Conservation (phyloP, 371 early-diverging fungal genomes). For the Mortierella sp. region DNA sequence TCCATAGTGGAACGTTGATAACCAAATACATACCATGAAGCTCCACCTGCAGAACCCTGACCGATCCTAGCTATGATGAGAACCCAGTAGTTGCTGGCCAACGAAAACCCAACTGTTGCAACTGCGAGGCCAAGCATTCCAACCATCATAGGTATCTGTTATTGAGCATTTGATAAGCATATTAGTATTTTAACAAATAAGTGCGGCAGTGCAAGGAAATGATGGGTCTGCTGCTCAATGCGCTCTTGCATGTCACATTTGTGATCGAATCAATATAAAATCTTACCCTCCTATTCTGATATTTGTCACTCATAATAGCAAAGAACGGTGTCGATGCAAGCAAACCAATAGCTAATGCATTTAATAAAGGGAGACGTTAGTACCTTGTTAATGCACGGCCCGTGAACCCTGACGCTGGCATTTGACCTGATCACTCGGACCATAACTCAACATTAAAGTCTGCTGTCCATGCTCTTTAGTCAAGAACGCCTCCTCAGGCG, state of each 20-base stretch:
- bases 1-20: background rate
- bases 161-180: background rate
- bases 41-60: constrained; percentile 85
- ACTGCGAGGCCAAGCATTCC: constrained; percentile 77
- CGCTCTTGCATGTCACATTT: background rate
- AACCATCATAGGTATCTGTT: constrained; percentile 79
- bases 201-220: background rate
- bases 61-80: constrained; percentile 81
- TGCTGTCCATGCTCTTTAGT: background rate
- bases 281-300: constrained; percentile 72
- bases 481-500: background rate
- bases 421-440: constrained; percentile 3
- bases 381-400: background rate
- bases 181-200: background rate
- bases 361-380: constrained; percentile 4
- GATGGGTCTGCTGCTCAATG: constrained; percentile 4
- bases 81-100: constrained; percentile 74
- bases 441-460: background rate
- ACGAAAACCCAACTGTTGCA: constrained; percentile 78
- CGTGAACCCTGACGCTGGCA: background rate
- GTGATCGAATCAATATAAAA: background rate
- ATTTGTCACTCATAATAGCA: constrained; percentile 83
- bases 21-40: constrained; percentile 71
- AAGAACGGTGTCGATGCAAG: constrained; percentile 82
- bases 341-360: constrained; percentile 76